These are phyloP conservation scores for Tricholoma flavovirens DNA, from an alignment of 768 basidiomycete species.

Conservation along the genomic window DNA sequence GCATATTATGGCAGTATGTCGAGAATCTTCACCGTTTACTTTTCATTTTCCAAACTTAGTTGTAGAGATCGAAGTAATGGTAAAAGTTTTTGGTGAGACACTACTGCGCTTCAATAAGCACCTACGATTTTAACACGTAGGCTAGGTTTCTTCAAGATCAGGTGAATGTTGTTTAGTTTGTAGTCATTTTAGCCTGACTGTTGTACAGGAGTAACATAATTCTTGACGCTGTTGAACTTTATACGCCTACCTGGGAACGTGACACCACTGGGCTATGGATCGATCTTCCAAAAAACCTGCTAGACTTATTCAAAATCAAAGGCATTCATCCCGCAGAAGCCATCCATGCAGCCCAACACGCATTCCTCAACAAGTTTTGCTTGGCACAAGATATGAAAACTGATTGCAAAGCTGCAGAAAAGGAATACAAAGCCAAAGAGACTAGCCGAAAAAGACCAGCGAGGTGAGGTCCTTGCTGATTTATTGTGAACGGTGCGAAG, in stretches of 20 bases:
- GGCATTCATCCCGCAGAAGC: conserved; percentile 67
- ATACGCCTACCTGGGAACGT: conserved; percentile 72
- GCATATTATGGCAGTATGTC: conserved; percentile 71
- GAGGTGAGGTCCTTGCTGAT: conserved; percentile 33
- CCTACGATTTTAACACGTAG: background rate
- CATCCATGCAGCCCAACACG: conserved; percentile 83
- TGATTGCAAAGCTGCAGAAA: conserved; percentile 78
- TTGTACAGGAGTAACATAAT: conserved; percentile 49
- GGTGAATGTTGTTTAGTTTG: conserved; percentile 27
- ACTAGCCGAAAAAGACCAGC: conserved; percentile 64
- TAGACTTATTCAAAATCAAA: conserved; percentile 49
- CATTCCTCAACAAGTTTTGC: conserved; percentile 71
- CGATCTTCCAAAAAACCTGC: conserved; percentile 53
- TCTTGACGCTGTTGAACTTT: conserved; percentile 71
- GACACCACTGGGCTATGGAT: conserved; percentile 76
- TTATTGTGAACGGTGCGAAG: background rate
- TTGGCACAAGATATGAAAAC: conserved; percentile 67
- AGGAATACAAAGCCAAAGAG: conserved; percentile 54
- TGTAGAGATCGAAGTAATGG: conserved; percentile 55
- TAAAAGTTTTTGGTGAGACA: conserved; percentile 66
- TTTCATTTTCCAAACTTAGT: background rate
- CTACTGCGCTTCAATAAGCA: background rate
- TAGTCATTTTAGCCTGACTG: background rate
- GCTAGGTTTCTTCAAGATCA: conserved; percentile 75
- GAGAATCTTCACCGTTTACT: background rate